Percentiles rank a stretch among this genome's conserved stretches.
Evolutionary conservation across 2,329 filamentous ascomycete species (phyloP).

Genomic region (Aspergillus sp.): DNA sequence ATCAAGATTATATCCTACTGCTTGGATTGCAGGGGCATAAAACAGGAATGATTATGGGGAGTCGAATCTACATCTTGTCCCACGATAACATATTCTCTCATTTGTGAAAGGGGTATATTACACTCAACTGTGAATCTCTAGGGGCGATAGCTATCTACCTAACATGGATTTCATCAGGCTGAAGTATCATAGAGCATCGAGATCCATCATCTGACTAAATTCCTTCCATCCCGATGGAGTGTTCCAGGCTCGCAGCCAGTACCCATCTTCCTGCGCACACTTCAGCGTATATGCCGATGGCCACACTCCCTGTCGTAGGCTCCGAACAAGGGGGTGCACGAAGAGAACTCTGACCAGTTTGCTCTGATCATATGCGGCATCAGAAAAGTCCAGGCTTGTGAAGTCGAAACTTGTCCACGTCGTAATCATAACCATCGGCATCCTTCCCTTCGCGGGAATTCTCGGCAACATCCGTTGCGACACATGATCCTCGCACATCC

Average conservation of each 20-base stretch:
- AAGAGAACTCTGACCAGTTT: neutral
- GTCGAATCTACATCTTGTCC: too few species aligned
- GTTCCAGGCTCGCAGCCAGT: neutral
- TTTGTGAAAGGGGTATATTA: too few species aligned
- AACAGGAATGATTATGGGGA: too few species aligned
- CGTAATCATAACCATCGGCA: neutral
- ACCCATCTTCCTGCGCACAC: constrained; percentile 41
- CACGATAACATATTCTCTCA: too few species aligned
- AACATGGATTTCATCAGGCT: too few species aligned
- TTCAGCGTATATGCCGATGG: constrained; percentile 54
- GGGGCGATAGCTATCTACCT: too few species aligned
- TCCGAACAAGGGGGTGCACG: neutral
- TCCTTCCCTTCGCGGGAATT: neutral
- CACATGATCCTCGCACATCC: constrained; percentile 1
- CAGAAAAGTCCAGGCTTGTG: neutral
- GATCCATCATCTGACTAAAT: neutral
- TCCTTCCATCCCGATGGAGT: constrained; percentile 16
- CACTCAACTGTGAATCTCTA: too few species aligned
- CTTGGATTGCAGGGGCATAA: too few species aligned
- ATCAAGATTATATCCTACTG: too few species aligned
- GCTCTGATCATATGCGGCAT: neutral
- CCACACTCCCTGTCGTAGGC: neutral
- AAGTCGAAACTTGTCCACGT: constrained; percentile 2
- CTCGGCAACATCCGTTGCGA: too few species aligned
- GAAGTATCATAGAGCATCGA: neutral